phyloP scores from a whole-genome alignment of 768 basidiomycete species.

The Cantharellus anzutake region DNA sequence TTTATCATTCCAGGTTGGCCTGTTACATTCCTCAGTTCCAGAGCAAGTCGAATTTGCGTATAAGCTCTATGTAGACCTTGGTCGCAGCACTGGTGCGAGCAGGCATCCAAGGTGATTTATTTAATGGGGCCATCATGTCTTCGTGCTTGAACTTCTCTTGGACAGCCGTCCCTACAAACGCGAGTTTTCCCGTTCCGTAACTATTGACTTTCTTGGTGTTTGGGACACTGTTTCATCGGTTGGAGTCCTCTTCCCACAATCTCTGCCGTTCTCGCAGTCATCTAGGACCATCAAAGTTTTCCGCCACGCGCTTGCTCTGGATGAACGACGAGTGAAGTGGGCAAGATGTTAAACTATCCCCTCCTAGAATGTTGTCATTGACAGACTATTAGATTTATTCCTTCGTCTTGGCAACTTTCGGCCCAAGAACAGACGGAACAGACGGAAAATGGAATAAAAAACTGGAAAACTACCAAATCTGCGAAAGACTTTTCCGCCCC shows the following conservation, averaged over 20 bases:
- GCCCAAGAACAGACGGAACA: neutral
- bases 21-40: conserved; percentile 12
- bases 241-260: conserved; percentile 8
- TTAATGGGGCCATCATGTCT: no score
- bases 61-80: neutral
- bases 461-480: no score
- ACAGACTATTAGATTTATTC: no score
- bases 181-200: conserved; percentile 2
- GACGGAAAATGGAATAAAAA: neutral
- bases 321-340: conserved; percentile 5
- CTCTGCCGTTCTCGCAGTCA: conserved; percentile 11
- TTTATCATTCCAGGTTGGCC: conserved; percentile 8
- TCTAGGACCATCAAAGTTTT: conserved; percentile 9
- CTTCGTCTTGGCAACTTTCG: no score
- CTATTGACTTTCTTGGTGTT: conserved; percentile 12
- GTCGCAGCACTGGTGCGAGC: no score
- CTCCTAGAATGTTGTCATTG: neutral
- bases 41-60: neutral
- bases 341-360: neutral
- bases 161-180: neutral
- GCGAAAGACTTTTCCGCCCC: no score
- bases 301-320: conserved; percentile 11
- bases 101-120: no score
- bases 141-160: neutral
- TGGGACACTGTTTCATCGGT: conserved; percentile 13